A percentile compares a stretch with the other conserved stretches of the same genome.
These are phyloP conservation scores for Cyanodermella asteris DNA, from an alignment of 2,329 filamentous ascomycete species.

Conservation along the genomic window DNA sequence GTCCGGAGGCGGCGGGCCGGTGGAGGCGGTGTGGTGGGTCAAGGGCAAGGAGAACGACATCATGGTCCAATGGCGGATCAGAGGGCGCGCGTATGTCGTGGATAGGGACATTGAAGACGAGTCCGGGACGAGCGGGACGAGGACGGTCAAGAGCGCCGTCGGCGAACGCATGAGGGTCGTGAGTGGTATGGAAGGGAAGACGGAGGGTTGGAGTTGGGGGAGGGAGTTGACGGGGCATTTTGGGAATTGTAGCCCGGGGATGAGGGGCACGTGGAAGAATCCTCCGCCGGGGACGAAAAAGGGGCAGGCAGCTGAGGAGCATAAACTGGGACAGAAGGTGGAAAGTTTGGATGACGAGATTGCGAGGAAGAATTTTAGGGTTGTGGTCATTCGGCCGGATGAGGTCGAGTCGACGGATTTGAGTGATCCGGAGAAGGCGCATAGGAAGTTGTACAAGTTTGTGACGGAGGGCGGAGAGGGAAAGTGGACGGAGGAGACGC, in stretches of 20 bases:
- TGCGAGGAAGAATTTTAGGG: slow-evolving; percentile 57
- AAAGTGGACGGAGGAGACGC: slow-evolving; percentile 44
- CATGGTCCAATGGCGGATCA: slow-evolving; percentile 65
- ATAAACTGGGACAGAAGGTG: slow-evolving; percentile 39
- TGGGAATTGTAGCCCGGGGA: slow-evolving; percentile 62
- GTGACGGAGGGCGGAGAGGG: slow-evolving; percentile 19
- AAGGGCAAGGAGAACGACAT: no score
- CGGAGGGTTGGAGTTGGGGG: slow-evolving; percentile 49
- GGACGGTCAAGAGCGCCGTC: slow-evolving; percentile 38
- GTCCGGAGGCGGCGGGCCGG: slow-evolving; percentile 41
- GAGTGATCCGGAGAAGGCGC: slow-evolving; percentile 38
- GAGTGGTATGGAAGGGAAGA: slow-evolving; percentile 14
- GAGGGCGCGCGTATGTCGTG: slow-evolving; percentile 54
- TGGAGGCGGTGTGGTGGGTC: slow-evolving; percentile 76
- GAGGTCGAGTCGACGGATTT: slow-evolving; percentile 58
- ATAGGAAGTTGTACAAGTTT: slow-evolving; percentile 47
- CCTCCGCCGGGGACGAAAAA: slow-evolving; percentile 43
- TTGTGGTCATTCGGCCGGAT: slow-evolving; percentile 66
- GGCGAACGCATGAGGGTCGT: slow-evolving; percentile 39
- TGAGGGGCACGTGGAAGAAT: slow-evolving; percentile 57
- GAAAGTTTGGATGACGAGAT: slow-evolving; percentile 46
- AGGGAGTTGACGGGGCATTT: slow-evolving; percentile 71
- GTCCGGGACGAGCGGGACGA: slow-evolving; percentile 30
- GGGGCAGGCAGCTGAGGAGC: slow-evolving; percentile 22
- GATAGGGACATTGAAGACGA: slow-evolving; percentile 41